phyloP scores from a whole-genome alignment of 352 stramenopile genomes.

The Globisporangium splendens region DNA sequence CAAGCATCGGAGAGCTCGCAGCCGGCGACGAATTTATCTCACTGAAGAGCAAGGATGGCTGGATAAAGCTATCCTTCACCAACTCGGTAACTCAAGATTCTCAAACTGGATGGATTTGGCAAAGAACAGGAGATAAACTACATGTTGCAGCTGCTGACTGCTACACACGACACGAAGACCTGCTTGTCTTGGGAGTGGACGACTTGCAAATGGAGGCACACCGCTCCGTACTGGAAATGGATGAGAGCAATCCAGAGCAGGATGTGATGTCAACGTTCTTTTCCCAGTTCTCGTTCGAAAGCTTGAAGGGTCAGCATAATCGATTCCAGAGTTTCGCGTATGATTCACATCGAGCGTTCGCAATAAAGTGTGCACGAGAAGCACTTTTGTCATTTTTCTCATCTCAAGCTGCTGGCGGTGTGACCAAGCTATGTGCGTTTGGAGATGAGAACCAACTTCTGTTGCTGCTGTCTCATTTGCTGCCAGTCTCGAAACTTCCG shows the following conservation, averaged over 20 bases:
- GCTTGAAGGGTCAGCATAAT: slow-evolving; percentile 53
- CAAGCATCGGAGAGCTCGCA: slow-evolving; percentile 13
- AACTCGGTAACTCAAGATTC: neutral
- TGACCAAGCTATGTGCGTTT: slow-evolving; percentile 27
- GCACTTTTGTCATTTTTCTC: slow-evolving; percentile 38
- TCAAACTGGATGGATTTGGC: slow-evolving; percentile 36
- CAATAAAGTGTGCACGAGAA: slow-evolving; percentile 53
- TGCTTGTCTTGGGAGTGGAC: slow-evolving; percentile 60
- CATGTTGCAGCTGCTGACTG: slow-evolving; percentile 18
- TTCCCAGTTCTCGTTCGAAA: slow-evolving; percentile 63
- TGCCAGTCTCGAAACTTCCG: slow-evolving; percentile 15
- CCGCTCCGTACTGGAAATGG: slow-evolving; percentile 47
- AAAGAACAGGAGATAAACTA: slow-evolving; percentile 35
- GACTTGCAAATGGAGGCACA: slow-evolving; percentile 30
- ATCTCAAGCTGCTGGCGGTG: slow-evolving; percentile 7
- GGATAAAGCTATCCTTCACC: slow-evolving; percentile 24
- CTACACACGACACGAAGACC: slow-evolving; percentile 40
- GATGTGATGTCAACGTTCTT: slow-evolving; percentile 50
- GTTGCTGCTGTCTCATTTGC: slow-evolving; percentile 40
- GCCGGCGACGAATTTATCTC: slow-evolving; percentile 23
- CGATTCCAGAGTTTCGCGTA: slow-evolving; percentile 61
- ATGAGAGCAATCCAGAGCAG: slow-evolving; percentile 56
- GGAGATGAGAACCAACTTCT: slow-evolving; percentile 35
- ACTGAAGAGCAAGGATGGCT: slow-evolving; percentile 17
- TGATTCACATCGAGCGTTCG: slow-evolving; percentile 53